Base-by-base conservation (phyloP, 306 rosid genomes). In the Sicyos baderoa region DNA sequence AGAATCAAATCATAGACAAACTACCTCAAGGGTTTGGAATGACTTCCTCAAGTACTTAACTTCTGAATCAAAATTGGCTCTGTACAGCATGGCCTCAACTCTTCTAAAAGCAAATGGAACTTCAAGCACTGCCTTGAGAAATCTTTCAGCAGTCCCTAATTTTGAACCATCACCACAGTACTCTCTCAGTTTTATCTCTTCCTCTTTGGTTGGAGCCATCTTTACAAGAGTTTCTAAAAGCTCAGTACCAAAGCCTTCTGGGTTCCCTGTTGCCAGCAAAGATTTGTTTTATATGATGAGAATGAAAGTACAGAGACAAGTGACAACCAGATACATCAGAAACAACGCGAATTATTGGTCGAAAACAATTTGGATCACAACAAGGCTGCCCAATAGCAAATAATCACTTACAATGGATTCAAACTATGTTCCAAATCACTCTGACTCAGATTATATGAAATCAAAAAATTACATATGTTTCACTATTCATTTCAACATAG, bases 181-280 rank as follows among this genome's bases (percentile, higher is more conserved):
- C 78, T 85, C 89, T 75, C 81, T 84, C 42, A 93, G 91, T 74
- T 90, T 93, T 67, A 90, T 90, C 84, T 93, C 99, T 77, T 93
- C 99, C 79, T 93, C 99, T 79, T 93, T 93, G 47, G 99, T 93
- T 42, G 99, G 99, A 72, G 99, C 97, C 99, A 93, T 93, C 88
- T 93, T 93, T 54, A 93, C 97, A 16, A 93, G 87, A 40, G 97
- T 93, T 84, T 93, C 99, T 85, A 93, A 80, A 77, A 93, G 91
- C 85, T 93, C 99, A 12, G 88, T 59, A 16, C 96, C 97, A 81
- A 93, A 86, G 70, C 91, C 90, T 85, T 93, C 97, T 4, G 94
- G 91, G 79, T 85, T 90, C 59, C 99, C 99, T 93, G 76, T 84
- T 79, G 51, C 64, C 47, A 62, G 25, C 55, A 71, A 76, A 66